Conservation (phyloP, 2,329 filamentous ascomycete genomes). For the Pseudocercospora vitis region DNA sequence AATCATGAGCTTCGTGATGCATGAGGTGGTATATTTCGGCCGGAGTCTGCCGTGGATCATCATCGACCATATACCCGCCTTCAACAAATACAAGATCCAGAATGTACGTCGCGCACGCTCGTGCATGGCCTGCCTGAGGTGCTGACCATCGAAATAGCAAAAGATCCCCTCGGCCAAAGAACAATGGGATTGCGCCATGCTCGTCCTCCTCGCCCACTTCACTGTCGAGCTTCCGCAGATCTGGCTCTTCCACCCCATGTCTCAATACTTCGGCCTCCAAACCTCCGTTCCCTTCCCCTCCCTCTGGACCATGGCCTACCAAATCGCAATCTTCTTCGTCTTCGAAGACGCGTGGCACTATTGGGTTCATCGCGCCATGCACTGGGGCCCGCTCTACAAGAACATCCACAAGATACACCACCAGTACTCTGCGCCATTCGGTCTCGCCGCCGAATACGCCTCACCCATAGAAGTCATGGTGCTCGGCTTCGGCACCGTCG, state of each 20-base stretch:
- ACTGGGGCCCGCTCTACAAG: constrained; percentile 95
- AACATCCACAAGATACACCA: constrained; percentile 98
- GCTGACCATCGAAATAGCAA: constrained; percentile 45
- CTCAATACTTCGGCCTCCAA: constrained; percentile 84
- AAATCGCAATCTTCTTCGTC: constrained; percentile 92
- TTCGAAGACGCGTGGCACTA: constrained; percentile 98
- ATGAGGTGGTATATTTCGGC: constrained; percentile 93
- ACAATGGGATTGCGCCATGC: constrained; percentile 89
- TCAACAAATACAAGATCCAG: constrained; percentile 95
- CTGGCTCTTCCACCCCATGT: constrained; percentile 98
- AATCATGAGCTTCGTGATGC: constrained; percentile 95
- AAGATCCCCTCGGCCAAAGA: constrained; percentile 92
- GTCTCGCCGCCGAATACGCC: constrained; percentile 93
- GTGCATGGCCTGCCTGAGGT: constrained; percentile 16
- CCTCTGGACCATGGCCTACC: constrained; percentile 79
- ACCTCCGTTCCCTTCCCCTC: constrained; percentile 88
- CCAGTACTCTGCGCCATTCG: constrained; percentile 96
- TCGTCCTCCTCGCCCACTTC: constrained; percentile 93
- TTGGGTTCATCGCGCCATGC: constrained; percentile 88
- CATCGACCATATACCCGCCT: constrained; percentile 81
- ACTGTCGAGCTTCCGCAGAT: constrained; percentile 98
- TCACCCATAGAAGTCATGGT: constrained; percentile 97
- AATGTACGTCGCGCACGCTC: constrained; percentile 54
- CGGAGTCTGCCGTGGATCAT: constrained; percentile 88
- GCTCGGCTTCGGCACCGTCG: constrained; percentile 82